phyloP scores from a whole-genome alignment of 1,284 basidiomycete species.

The Cutaneotrichosporon dermatis region DNA sequence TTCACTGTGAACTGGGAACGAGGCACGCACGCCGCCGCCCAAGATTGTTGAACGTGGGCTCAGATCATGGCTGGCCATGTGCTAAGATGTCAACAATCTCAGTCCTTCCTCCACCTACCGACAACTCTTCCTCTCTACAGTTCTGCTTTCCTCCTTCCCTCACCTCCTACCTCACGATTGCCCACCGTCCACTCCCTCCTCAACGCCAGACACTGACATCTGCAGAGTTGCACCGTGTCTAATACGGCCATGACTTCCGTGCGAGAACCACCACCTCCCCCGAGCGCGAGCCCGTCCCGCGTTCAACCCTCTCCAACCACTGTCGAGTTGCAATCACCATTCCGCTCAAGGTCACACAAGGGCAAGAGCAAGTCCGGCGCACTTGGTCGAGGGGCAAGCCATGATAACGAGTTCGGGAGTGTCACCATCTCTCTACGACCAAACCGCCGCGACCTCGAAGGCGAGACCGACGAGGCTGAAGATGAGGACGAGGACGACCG shows the following conservation, averaged over 20 bases:
- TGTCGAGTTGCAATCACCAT: background rate
- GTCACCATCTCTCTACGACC: constrained; percentile 34
- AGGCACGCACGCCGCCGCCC: no score
- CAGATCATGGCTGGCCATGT: no score
- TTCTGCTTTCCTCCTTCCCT: no score
- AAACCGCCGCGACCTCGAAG: constrained; percentile 9
- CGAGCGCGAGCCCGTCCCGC: background rate
- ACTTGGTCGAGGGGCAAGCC: background rate
- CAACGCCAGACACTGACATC: no score
- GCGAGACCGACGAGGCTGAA: constrained; percentile 19
- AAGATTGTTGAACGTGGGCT: no score
- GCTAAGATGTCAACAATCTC: no score
- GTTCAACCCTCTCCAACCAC: background rate
- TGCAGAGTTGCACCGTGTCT: background rate
- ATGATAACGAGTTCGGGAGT: constrained; percentile 22
- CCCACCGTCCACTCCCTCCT: no score
- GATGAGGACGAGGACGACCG: constrained; percentile 7
- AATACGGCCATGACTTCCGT: constrained; percentile 3
- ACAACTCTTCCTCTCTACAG: no score
- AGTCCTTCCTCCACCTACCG: no score
- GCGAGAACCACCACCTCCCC: background rate
- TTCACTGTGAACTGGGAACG: no score
- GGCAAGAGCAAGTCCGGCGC: background rate
- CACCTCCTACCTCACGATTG: no score
- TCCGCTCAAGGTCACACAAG: background rate